These are phyloP conservation scores for Aspergillus sojae DNA, from an alignment of 2,329 filamentous ascomycete genomes.

Conservation along the genomic window DNA sequence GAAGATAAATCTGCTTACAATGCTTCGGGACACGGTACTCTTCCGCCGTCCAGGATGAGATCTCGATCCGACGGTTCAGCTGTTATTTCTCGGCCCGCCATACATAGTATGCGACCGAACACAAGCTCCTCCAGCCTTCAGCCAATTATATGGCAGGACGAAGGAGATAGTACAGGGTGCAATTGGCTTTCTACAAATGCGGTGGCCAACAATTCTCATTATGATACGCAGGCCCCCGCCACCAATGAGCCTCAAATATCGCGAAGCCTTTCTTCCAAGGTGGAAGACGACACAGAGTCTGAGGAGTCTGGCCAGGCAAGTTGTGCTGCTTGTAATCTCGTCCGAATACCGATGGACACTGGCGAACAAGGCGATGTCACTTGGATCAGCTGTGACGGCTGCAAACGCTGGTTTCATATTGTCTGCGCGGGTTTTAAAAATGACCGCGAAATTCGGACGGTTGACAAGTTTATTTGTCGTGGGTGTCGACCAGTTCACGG, in stretches of 20 bases:
- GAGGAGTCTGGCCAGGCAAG: constrained; percentile 44
- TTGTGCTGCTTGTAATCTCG: constrained; percentile 61
- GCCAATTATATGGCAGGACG: constrained; percentile 38
- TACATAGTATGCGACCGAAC: constrained; percentile 40
- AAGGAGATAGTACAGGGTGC: constrained; percentile 21
- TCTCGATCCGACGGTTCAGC: constrained; percentile 48
- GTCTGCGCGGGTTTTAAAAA: constrained; percentile 68
- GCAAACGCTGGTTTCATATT: constrained; percentile 70
- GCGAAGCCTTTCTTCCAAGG: constrained; percentile 25
- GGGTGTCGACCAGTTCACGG: constrained; percentile 62
- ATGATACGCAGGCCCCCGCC: constrained; percentile 11
- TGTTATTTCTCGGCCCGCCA: constrained; percentile 38
- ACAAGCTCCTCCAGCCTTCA: constrained; percentile 41
- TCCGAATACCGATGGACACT: constrained; percentile 54
- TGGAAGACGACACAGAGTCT: constrained; percentile 29
- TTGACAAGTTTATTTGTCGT: constrained; percentile 69
- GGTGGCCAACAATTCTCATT: constrained; percentile 15
- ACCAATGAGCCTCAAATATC: constrained; percentile 13
- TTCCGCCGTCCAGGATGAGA: constrained; percentile 40
- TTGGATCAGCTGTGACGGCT: constrained; percentile 71
- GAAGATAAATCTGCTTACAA: constrained; percentile 21
- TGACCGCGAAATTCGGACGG: constrained; percentile 64
- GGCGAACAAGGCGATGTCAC: constrained; percentile 57
- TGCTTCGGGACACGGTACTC: constrained; percentile 19
- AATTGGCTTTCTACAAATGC: constrained; percentile 17